Evolutionary conservation across 2,329 filamentous ascomycete genomes (phyloP).

Genomic region (Boeremia lycopersici): DNA sequence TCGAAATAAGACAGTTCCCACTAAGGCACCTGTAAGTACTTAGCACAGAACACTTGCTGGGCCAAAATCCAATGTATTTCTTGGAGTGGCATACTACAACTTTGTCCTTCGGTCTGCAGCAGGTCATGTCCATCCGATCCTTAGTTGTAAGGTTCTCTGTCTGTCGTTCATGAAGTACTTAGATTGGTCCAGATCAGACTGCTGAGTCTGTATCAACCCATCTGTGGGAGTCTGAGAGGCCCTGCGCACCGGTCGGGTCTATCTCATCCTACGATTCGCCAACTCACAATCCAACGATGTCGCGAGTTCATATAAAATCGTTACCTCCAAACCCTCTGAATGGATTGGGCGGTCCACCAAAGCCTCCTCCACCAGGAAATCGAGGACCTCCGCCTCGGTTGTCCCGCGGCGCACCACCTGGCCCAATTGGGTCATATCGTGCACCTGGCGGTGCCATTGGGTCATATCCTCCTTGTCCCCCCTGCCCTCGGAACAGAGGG

Average conservation of each 20-base stretch:
- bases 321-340: constrained; percentile 66
- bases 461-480: constrained; percentile 61
- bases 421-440: constrained; percentile 82
- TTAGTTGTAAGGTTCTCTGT: no score
- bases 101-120: neutral
- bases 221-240: neutral
- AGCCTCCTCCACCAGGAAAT: constrained; percentile 50
- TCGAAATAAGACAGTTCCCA: no score
- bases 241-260: neutral
- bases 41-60: no score
- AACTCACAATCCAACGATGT: no score
- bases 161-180: neutral
- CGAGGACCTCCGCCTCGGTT: constrained; percentile 37
- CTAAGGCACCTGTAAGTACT: no score
- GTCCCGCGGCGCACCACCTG: constrained; percentile 54
- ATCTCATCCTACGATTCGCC: no score
- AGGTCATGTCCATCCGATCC: neutral
- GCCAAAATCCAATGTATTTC: no score
- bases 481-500: constrained; percentile 74
- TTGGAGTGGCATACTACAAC: neutral
- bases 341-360: constrained; percentile 59
- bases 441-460: constrained; percentile 83
- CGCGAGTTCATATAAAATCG: constrained; percentile 57
- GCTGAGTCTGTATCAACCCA: neutral
- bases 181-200: neutral